Evolutionary conservation across 495 filamentous ascomycete species (phyloP).

Genomic region (Penicillium alfredii): DNA sequence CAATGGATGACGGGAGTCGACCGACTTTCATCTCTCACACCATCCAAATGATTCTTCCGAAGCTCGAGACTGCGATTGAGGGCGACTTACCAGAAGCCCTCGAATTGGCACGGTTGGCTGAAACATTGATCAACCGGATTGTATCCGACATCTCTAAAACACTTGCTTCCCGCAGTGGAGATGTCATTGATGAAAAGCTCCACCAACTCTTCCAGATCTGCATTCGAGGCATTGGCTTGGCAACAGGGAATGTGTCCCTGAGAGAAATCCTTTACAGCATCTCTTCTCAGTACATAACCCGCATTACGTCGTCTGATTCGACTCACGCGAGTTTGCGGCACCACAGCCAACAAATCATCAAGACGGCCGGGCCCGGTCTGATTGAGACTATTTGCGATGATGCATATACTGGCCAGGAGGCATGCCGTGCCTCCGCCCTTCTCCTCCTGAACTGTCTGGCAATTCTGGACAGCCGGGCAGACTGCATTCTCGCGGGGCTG

Average conservation of each 20-base stretch:
- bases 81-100: constrained; percentile 59
- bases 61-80: constrained; percentile 66
- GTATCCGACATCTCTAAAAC: constrained; percentile 48
- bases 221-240: constrained; percentile 65
- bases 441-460: constrained; percentile 69
- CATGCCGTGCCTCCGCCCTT: constrained; percentile 75
- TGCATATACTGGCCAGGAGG: constrained; percentile 75
- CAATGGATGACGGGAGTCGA: constrained; percentile 60
- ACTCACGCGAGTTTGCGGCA: constrained; percentile 40
- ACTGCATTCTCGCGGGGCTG: constrained; percentile 67
- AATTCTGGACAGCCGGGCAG: constrained; percentile 56
- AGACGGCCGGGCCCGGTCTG: constrained; percentile 66
- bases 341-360: constrained; percentile 69
- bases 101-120: constrained; percentile 70
- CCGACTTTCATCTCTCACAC: constrained; percentile 74
- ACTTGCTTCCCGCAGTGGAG: constrained; percentile 48
- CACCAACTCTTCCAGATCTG: constrained; percentile 85
- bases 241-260: constrained; percentile 60
- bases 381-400: constrained; percentile 90
- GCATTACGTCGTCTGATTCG: constrained; percentile 50
- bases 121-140: constrained; percentile 67
- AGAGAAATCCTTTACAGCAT: constrained; percentile 83
- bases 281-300: constrained; percentile 74
- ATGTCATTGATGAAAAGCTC: constrained; percentile 80
- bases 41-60: constrained; percentile 78